A percentile compares a stretch with the other conserved stretches of the same genome.
Evolutionary conservation across 2,329 filamentous ascomycete species (phyloP).

Genomic region (Claviceps purpurea): DNA sequence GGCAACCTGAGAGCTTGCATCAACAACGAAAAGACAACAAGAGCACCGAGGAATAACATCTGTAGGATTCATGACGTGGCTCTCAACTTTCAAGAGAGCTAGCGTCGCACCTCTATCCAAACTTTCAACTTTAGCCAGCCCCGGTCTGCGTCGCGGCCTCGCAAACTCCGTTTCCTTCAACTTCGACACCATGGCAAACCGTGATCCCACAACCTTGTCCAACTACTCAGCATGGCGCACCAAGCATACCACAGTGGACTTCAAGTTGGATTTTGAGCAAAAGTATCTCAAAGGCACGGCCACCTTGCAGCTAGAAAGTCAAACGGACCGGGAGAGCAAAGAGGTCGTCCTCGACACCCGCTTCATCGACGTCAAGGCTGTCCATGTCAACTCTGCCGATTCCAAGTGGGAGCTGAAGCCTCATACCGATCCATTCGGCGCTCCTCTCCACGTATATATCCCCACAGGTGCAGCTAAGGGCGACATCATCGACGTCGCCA

Average conservation of each 20-base stretch:
- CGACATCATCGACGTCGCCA: conserved; percentile 40
- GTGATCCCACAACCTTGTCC: conserved; percentile 80
- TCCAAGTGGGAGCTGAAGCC: conserved; percentile 57
- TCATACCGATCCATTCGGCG: conserved; percentile 60
- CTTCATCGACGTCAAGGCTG: conserved; percentile 57
- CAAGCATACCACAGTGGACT: conserved; percentile 66
- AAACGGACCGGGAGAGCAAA: conserved; percentile 57
- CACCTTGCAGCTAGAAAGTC: conserved; percentile 59
- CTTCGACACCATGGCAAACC: conserved; percentile 21
- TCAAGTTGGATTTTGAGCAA: conserved; percentile 72
- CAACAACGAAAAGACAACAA: not conserved
- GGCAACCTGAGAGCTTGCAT: not conserved
- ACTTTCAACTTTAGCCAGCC: not conserved
- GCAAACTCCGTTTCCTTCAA: conserved; percentile 12
- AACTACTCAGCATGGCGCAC: conserved; percentile 87
- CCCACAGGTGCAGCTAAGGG: conserved; percentile 41
- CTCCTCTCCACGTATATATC: conserved; percentile 52
- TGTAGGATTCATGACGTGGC: conserved; percentile 11
- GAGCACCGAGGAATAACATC: not conserved
- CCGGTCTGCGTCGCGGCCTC: conserved; percentile 8
- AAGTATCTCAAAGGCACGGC: conserved; percentile 69
- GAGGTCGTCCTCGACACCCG: conserved; percentile 86
- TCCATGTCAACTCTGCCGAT: conserved; percentile 54
- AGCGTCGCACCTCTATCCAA: not conserved
- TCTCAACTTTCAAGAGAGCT: conserved; percentile 9